Conservation (phyloP, 1,139 yeast genomes). For the Trichomonascaceae sp. region DNA sequence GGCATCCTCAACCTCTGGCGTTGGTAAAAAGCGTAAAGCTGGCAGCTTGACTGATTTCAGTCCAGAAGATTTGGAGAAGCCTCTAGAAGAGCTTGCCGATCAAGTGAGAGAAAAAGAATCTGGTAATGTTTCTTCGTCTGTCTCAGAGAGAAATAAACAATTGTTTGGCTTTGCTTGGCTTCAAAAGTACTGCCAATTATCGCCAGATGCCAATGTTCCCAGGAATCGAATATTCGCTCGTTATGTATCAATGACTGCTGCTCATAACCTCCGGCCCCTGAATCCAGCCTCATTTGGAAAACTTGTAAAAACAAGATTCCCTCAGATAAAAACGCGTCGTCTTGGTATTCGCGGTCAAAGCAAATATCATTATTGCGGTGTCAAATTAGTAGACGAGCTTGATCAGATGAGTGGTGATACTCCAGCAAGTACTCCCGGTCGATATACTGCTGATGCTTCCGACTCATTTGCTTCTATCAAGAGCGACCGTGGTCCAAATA, state of each 20-base stretch:
- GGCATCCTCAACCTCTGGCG: conserved; percentile 5
- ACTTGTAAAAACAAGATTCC: conserved; percentile 66
- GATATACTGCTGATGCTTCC: conserved; percentile 20
- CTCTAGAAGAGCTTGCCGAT: conserved; percentile 48
- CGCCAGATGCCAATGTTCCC: conserved; percentile 71
- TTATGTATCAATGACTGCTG: conserved; percentile 69
- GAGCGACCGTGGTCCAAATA: background rate
- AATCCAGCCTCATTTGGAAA: conserved; percentile 89
- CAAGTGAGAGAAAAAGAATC: conserved; percentile 44
- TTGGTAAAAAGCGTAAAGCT: conserved; percentile 16
- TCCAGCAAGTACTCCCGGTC: conserved; percentile 27
- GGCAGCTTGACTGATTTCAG: conserved; percentile 15
- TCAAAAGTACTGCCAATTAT: conserved; percentile 58
- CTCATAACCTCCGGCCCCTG: conserved; percentile 58
- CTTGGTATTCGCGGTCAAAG: conserved; percentile 86
- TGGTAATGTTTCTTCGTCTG: conserved; percentile 18
- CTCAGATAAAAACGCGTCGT: conserved; percentile 72
- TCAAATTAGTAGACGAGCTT: conserved; percentile 52
- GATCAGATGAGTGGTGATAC: conserved; percentile 25
- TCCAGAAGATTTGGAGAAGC: conserved; percentile 33
- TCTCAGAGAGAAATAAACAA: conserved; percentile 63
- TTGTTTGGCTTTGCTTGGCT: conserved; percentile 80
- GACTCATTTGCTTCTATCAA: conserved; percentile 13
- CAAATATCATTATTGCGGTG: conserved; percentile 87
- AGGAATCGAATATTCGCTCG: conserved; percentile 76